Evolutionary conservation across 2,329 filamentous ascomycete species (phyloP), one percentile per base, ranked within the genome.

Genomic region (Microdochium paspali): DNA sequence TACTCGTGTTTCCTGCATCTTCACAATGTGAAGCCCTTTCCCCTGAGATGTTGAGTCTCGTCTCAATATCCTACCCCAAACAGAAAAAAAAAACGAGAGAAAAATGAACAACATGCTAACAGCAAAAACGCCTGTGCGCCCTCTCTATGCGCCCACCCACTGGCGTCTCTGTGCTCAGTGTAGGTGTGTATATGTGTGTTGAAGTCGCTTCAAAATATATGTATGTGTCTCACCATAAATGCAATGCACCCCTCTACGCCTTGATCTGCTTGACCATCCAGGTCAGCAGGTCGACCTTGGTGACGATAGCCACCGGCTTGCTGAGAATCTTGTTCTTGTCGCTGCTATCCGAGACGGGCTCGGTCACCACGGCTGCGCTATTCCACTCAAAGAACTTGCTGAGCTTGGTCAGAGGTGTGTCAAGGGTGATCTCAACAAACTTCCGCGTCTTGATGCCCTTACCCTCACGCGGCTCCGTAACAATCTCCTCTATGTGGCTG

Each of bases 341-440:
- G 13, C 23, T 20, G 47, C 72, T 69, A 49, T 77, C 76, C 35
- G 69, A 69, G 12, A 72, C 71, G 56, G 79, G 76, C 65, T 97
- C 90, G 0, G 91, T 98, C 3, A 98, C 89, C 44, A 98, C 82
- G 0, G 93, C 93, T 0, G 93, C 91, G 56, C 87, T 93, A 68
- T 98, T 97, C 90, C 93, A 97, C 70, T 97, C 90, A 54, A 97
- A 89, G 70, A 98, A 98, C 60, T 87, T 83, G 72, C 89, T 91
- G 47, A 98, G 75, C 42, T 86, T 84, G 44, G 78, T 80, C 32
- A 98, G 74, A 3, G 86, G 85, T 1, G 93, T 98, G 55, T 96
- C 87, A 63, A 86, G 73, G 6, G 93, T 97, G 61, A 98, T 95
- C 68, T 97, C 87, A 45, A 97, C 86, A 67, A 95, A 98, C 61